A percentile compares a stretch with the other conserved stretches of the same genome.
Conservation (phyloP, 139 green algal genomes). For the Haematococcus sp. region DNA sequence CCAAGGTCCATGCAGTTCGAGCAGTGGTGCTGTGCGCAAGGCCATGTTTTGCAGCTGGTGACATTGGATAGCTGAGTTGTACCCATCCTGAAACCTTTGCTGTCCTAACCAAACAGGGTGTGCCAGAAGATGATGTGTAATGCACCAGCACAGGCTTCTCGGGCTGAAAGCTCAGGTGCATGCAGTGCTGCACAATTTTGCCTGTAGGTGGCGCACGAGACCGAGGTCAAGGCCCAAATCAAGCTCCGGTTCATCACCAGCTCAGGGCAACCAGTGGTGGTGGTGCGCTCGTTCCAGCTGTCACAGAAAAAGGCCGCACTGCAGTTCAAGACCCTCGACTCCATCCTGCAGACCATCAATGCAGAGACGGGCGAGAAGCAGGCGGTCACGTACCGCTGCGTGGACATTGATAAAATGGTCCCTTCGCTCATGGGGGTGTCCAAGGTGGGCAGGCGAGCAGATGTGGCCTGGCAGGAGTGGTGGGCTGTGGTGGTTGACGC, state of each 20-base stretch:
- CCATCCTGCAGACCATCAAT: conserved; percentile 70
- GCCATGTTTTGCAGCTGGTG: neutral
- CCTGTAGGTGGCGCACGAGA: conserved; percentile 79
- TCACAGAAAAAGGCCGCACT: conserved; percentile 63
- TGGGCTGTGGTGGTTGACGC: neutral
- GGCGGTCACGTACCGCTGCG: conserved; percentile 45
- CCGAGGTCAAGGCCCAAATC: conserved; percentile 96
- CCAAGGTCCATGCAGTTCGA: too few species aligned
- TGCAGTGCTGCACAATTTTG: neutral
- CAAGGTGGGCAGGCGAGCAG: conserved; percentile 53
- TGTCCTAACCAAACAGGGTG: too few species aligned
- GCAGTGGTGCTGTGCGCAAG: too few species aligned
- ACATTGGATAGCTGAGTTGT: neutral
- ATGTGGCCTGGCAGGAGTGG: too few species aligned
- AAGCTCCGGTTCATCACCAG: conserved; percentile 84
- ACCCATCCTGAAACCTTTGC: too few species aligned
- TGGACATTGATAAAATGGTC: conserved; percentile 91
- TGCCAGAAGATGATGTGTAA: neutral
- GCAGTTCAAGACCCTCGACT: conserved; percentile 87
- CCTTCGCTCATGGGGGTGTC: conserved; percentile 92
- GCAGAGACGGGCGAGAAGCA: conserved; percentile 66
- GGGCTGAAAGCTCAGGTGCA: too few species aligned
- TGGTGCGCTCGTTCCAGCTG: conserved; percentile 80
- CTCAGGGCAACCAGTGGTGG: conserved; percentile 66
- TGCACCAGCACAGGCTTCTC: too few species aligned